Base-by-base conservation (phyloP, 2,329 filamentous ascomycete genomes). In the Catunica adiposa region DNA sequence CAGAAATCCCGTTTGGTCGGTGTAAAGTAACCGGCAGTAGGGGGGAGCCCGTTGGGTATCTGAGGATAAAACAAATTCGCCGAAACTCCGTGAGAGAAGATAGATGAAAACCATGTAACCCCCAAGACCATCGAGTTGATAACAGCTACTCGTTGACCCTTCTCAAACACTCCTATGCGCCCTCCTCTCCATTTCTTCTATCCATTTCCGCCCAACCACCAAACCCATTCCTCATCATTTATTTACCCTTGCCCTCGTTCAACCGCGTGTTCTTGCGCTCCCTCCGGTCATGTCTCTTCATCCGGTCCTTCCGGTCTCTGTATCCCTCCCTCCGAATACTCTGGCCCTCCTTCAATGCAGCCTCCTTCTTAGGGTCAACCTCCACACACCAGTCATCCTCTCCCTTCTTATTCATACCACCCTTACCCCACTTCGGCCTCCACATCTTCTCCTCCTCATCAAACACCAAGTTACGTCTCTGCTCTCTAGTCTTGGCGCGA, bases 351-450 rank as follows among this genome's bases (percentile, higher is more conserved):
- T 84, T 79, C 52, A 70, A 70, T 65, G 74, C 72, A 40, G 72
- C 75, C 70, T 86, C 83, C 66, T 79, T 80, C 67, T 83, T 79
- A 67, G 84, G 79, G 65, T 95, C 84, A 55, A 98, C 83, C 78
- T 97, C 92, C 58, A 96, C 87, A 62, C 96, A 73, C 86, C 89
- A 94, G 64, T 94, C 83, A 61, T 80, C 75, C 69, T 94, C 83
- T 20, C 79, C 84, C 59, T 82, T 81, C 74, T 92, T 90, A 69
- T 92, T 92, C 68, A 86, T 82, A 59, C 84, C 89, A 72, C 90
- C 85, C 73, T 92, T 95, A 0, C 92, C 92, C 88, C 90, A 98
- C 70, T 89, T 89, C 60, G 86, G 84, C 66, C 88, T 85, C 88
- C 89, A 97, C 67, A 92, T 86, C 61, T 86, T 85, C 31, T 74